phyloP scores from a whole-genome alignment of 176 grass and related monocot genomes.

The Triticum monococcum region DNA sequence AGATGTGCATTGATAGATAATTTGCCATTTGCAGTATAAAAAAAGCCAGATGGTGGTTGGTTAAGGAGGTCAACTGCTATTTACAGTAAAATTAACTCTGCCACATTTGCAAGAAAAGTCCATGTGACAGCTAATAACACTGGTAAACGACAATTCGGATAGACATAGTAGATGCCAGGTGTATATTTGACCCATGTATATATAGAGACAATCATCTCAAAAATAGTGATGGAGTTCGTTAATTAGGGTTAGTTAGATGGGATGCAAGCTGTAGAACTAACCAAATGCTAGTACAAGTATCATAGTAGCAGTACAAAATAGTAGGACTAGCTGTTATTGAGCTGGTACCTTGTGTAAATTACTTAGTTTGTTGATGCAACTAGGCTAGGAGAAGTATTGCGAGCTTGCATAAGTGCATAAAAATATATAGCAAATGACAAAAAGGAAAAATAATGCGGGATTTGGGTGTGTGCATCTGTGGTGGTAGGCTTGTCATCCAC shows the following conservation, averaged over 20 bases:
- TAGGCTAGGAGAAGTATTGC: neutral
- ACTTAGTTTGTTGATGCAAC: constrained; percentile 9
- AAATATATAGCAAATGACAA: neutral
- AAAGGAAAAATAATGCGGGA: neutral
- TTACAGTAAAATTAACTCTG: neutral
- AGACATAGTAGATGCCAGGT: neutral
- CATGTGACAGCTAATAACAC: too few relatives aligned
- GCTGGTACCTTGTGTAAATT: neutral
- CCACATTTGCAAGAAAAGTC: constrained; percentile 20
- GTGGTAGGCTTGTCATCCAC: constrained; percentile 3
- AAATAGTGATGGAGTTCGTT: neutral
- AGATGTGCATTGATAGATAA: neutral
- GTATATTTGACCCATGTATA: neutral
- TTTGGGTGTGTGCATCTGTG: neutral
- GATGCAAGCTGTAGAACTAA: neutral
- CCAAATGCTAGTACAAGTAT: neutral
- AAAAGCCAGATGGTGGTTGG: neutral
- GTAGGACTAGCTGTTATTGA: neutral
- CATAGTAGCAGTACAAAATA: neutral
- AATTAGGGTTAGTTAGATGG: neutral
- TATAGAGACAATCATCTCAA: neutral
- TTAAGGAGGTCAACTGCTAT: constrained; percentile 12
- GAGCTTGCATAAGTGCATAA: neutral
- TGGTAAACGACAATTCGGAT: neutral
- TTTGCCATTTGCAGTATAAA: constrained; percentile 29